Percentiles rank a stretch among this genome's conserved stretches.
phyloP scores from a whole-genome alignment of 805 yeast species.

The Candida fluviatilis region DNA sequence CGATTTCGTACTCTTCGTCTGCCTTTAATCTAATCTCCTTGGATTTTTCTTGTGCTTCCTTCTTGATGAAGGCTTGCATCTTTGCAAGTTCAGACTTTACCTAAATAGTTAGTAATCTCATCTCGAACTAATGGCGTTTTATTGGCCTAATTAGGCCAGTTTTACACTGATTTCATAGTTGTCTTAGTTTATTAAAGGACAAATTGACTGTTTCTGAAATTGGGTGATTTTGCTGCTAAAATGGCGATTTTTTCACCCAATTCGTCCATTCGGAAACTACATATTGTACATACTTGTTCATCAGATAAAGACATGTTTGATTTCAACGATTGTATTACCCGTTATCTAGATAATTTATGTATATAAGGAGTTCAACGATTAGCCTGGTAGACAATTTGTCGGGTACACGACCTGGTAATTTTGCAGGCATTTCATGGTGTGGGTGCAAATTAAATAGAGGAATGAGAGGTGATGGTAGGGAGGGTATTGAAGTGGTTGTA shows the following conservation, averaged over 20 bases:
- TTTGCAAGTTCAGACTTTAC: conserved; percentile 93
- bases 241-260: neutral
- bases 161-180: no score
- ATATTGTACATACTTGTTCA: conserved; percentile 24
- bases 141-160: no score
- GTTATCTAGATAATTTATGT: neutral
- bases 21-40: conserved; percentile 94
- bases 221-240: no score
- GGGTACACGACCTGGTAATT: neutral
- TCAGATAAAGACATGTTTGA: conserved; percentile 25
- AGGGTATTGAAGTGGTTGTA: no score
- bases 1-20: conserved; percentile 97
- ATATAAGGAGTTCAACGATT: conserved; percentile 2
- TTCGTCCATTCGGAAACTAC: neutral
- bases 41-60: conserved; percentile 99
- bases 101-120: conserved; percentile 31
- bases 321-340: neutral
- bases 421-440: no score
- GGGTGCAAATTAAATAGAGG: no score
- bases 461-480: no score
- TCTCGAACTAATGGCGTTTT: neutral
- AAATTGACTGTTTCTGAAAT: no score
- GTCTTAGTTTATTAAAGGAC: no score
- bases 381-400: neutral
- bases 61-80: conserved; percentile 98